Conservation (phyloP, 169 alveolate species). For the Eimeria brunetti region DNA sequence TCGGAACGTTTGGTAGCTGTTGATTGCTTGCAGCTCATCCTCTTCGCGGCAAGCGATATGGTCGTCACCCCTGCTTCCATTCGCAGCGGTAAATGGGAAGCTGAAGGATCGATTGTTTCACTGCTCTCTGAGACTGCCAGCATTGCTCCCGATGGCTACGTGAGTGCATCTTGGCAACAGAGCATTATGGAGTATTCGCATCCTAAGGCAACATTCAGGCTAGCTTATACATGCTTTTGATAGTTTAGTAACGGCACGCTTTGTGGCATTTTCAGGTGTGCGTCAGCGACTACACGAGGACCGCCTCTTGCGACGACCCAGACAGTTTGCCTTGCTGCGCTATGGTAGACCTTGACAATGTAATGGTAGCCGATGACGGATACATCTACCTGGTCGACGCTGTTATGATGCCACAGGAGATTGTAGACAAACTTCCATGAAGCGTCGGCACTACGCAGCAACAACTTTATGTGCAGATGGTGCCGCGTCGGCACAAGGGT, state of each 20-base stretch:
- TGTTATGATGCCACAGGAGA: slow-evolving; percentile 78
- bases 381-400: slow-evolving; percentile 66
- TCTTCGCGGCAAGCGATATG: slow-evolving; percentile 76
- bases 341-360: slow-evolving; percentile 58
- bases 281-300: slow-evolving; percentile 78
- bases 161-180: neutral
- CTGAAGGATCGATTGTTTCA: slow-evolving; percentile 69
- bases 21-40: slow-evolving; percentile 70
- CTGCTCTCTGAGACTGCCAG: slow-evolving; percentile 74
- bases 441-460: neutral
- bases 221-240: neutral
- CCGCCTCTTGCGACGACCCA: slow-evolving; percentile 71
- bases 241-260: neutral
- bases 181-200: neutral
- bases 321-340: slow-evolving; percentile 80
- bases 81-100: slow-evolving; percentile 69
- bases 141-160: slow-evolving; percentile 70
- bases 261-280: slow-evolving; percentile 66
- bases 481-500: slow-evolving; percentile 24
- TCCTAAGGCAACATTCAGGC: neutral
- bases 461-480: neutral
- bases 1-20: neutral
- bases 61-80: slow-evolving; percentile 44
- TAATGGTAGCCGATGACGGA: slow-evolving; percentile 61
- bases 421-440: slow-evolving; percentile 72